phyloP scores from a whole-genome alignment of 345 rosid genomes.

The Murraya paniculata region DNA sequence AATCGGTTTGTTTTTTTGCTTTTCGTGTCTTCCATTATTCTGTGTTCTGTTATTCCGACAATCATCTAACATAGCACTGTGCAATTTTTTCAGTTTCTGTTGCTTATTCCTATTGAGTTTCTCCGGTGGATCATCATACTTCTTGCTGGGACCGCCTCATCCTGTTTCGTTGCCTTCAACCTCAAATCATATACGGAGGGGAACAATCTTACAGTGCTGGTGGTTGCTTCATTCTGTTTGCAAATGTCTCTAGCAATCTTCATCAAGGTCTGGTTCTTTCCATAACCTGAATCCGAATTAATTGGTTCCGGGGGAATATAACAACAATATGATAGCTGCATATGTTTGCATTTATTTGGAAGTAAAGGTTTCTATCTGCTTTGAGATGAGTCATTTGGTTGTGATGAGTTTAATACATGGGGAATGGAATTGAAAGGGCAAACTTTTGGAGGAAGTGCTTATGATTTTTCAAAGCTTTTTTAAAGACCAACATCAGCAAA shows the following conservation, averaged over 20 bases:
- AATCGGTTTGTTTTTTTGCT: not conserved
- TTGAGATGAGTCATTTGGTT: constrained; percentile 2
- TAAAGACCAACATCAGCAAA: constrained; percentile 9
- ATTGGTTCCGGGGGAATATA: not conserved
- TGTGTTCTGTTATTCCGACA: not conserved
- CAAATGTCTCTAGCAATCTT: constrained; percentile 85
- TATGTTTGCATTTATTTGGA: not conserved
- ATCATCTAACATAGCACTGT: constrained; percentile 7
- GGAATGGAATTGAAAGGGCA: not conserved
- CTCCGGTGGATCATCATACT: constrained; percentile 85
- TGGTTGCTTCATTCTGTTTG: constrained; percentile 64
- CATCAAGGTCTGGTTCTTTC: constrained; percentile 93
- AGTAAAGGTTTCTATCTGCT: constrained; percentile 15
- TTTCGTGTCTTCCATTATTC: not conserved
- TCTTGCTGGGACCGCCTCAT: constrained; percentile 58
- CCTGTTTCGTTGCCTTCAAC: constrained; percentile 71
- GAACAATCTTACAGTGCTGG: constrained; percentile 47
- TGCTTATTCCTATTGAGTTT: constrained; percentile 78
- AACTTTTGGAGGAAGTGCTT: constrained; percentile 6
- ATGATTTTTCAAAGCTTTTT: constrained; percentile 2
- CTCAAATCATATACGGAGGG: constrained; percentile 52
- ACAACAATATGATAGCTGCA: not conserved
- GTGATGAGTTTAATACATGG: constrained; percentile 12
- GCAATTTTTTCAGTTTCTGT: constrained; percentile 52
- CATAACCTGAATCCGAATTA: constrained; percentile 28